Conservation (phyloP, 139 green algal species). For the Asterochloris sp. region DNA sequence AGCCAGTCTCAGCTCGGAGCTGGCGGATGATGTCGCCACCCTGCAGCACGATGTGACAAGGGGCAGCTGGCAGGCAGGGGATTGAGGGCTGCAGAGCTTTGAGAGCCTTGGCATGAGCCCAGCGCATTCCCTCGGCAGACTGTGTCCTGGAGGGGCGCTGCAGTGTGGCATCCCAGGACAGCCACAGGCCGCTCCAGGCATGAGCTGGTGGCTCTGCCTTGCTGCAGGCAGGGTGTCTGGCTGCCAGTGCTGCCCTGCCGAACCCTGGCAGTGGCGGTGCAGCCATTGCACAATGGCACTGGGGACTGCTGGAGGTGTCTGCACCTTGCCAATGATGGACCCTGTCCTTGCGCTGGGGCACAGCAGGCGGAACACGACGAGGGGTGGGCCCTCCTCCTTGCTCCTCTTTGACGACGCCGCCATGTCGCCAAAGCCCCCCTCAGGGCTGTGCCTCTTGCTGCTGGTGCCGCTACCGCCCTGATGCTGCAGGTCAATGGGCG, state of each 20-base stretch:
- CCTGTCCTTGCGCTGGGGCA: slow-evolving; percentile 11
- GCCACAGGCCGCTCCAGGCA: not conserved
- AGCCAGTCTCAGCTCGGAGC: slow-evolving; percentile 5
- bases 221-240: not conserved
- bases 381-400: no score
- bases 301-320: no score
- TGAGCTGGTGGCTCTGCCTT: not conserved
- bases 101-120: not conserved
- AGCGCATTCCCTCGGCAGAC: not conserved
- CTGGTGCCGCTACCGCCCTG: no score
- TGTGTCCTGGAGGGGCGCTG: not conserved
- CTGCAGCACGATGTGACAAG: not conserved
- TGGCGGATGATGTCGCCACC: slow-evolving; percentile 14
- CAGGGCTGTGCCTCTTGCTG: no score
- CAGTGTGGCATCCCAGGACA: not conserved
- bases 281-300: no score
- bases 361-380: slow-evolving; percentile 2
- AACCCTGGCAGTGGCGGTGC: no score
- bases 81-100: no score
- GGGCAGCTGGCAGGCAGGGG: no score
- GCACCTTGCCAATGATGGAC: slow-evolving; percentile 16
- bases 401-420: no score
- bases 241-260: not conserved
- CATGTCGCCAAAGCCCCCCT: no score
- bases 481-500: no score